Evolutionary conservation across 495 filamentous ascomycete species (phyloP), one percentile per base, ranked within the genome.

Genomic region (Neurospora sp.): DNA sequence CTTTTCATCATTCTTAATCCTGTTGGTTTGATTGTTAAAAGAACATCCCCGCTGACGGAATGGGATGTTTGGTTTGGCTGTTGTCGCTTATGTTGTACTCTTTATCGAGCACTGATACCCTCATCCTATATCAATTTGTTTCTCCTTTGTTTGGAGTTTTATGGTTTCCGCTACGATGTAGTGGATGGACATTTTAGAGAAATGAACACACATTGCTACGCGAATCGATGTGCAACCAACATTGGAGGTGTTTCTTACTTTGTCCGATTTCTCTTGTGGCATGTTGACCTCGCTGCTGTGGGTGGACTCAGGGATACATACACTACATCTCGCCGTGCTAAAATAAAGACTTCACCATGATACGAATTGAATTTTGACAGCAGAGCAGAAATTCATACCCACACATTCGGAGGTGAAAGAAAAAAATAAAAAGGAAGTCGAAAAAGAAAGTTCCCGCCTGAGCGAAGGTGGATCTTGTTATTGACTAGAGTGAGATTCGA

Each of bases 51-150:
- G 9, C 54, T 54, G 13, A 66, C 3, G 28, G 54, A 15, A 66
- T 2, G 54, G 54, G 28, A 8, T 62, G 54, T 28, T 66, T 59
- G 59, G 73, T 28, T 19, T 72, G 40, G 73, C 36, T 28, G 21
- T 24, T 69, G 62, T 11, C 21, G 42, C 24, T 39, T 76, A 76
- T 70, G 59, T 69, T 76, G 71, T 73, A 76, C 59, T 39, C 54
- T 73, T 73, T 76, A 74, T 59, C 70, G 69, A 76, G 75, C 75
- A 76, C 73, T 54, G 75, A 76, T 76, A 76, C 73, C 75, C 75
- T 28, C 70, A 38, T 59, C 69, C 42, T 45, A 37, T 70, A 40
- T 62, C 66, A 38, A n/a, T 28, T 66, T 15, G 54, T 73, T 59
- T 38, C 36, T 39, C n/a, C 70, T 75, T 24, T 17, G 19, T 39